Percentiles rank a stretch among this genome's conserved stretches.
These are phyloP conservation scores for Lentinula novae-zelandiae DNA, from an alignment of 1,284 basidiomycete genomes.

Conservation along the genomic window DNA sequence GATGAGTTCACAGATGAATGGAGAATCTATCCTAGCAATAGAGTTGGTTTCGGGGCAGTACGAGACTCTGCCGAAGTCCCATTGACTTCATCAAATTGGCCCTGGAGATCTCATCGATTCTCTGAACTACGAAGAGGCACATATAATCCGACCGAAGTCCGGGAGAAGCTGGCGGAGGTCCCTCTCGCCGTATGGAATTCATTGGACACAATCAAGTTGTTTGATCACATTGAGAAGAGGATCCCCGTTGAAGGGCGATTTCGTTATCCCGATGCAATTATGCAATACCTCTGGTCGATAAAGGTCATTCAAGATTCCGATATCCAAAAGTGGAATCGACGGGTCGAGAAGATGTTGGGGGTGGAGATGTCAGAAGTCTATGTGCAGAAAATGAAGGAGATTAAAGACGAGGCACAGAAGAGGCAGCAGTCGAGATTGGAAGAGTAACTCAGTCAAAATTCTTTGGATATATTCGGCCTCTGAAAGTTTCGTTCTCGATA, in stretches of 20 bases:
- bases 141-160: too few relatives aligned
- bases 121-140: too few relatives aligned
- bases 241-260: not conserved
- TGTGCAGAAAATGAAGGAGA: not conserved
- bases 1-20: not conserved
- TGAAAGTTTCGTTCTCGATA: too few relatives aligned
- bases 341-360: not conserved
- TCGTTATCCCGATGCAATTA: not conserved
- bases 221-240: too few relatives aligned
- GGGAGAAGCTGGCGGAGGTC: too few relatives aligned
- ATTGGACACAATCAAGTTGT: too few relatives aligned
- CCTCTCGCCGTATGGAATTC: too few relatives aligned
- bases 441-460: conserved; percentile 25
- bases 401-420: not conserved
- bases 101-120: not conserved
- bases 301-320: not conserved
- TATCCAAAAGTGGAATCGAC: not conserved
- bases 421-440: not conserved
- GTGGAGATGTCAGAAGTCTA: not conserved
- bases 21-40: not conserved
- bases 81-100: not conserved
- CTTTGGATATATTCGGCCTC: conserved; percentile 30
- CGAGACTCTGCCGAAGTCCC: too few relatives aligned
- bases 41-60: not conserved
- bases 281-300: not conserved